phyloP scores from a whole-genome alignment of 192 early-diverging fungal genomes.

The Backusella liffmaniae region DNA sequence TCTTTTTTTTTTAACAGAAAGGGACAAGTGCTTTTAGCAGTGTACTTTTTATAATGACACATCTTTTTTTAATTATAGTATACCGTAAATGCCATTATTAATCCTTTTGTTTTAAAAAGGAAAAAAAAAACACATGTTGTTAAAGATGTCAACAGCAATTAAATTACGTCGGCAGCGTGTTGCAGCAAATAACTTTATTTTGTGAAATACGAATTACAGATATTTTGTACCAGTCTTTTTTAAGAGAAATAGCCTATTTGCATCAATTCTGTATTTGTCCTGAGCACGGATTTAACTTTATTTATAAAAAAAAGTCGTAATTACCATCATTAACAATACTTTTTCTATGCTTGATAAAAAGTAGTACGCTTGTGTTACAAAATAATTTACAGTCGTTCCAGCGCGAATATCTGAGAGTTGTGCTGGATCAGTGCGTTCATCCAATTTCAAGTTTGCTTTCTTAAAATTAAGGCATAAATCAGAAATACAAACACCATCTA shows the following conservation, averaged over 20 bases:
- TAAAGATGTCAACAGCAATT: neutral
- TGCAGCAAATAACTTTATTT: conserved; percentile 3
- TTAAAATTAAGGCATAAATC: too few relatives aligned
- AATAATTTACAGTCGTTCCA: neutral
- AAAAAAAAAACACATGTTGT: conserved; percentile 2
- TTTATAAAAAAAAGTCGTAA: neutral
- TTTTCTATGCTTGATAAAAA: neutral
- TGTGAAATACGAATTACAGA: neutral
- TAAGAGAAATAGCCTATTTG: neutral
- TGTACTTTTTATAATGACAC: too few relatives aligned
- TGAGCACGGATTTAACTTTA: neutral
- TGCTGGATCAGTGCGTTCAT: too few relatives aligned
- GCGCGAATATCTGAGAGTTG: too few relatives aligned
- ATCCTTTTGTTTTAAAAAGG: neutral
- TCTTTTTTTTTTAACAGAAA: too few relatives aligned
- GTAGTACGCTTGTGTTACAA: neutral
- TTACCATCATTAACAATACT: neutral
- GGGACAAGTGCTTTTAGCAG: too few relatives aligned
- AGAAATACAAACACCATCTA: too few relatives aligned
- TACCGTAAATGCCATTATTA: neutral
- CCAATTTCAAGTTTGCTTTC: too few relatives aligned
- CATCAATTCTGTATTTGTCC: neutral
- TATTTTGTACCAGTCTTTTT: neutral
- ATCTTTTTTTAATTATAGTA: neutral
- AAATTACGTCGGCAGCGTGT: neutral